Base-by-base conservation (phyloP, 1,284 basidiomycete genomes). In the Schizophyllum commune region DNA sequence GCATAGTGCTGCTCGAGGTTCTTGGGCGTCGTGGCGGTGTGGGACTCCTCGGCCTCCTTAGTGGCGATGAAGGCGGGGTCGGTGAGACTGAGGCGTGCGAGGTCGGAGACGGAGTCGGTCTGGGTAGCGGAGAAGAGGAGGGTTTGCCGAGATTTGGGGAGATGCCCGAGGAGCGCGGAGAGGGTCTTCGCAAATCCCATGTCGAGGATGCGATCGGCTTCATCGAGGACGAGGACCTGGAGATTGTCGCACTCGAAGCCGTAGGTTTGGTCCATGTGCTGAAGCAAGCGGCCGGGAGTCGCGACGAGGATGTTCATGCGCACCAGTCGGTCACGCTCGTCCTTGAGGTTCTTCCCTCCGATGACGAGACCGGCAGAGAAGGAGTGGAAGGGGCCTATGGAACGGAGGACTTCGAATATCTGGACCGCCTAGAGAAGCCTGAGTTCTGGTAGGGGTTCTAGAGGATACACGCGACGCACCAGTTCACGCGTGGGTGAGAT, bases 271-370 rank as follows among this genome's bases (percentile, higher is more conserved):
- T 99, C 97, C 88, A 99, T 92, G 73, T 99, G 97, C 71, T 99
- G 97, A 59, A 99, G 77, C 32, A 99, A 77, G 60, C 97, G 84
- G 17, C 96, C 97, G 0, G 96, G 96, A 1, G 97, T 98, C 1
- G 96, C 96, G 20, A 99, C 92, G 27, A 99, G 83, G 63, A 99
- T 97, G 71, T 99, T 99, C 95, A 99, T 98, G 57, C 92, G 83
- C 13, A 88, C 83, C 54, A 99, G 73, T 13, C 97, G 80, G 22
- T 95, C 94, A 60, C 88, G 81, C 72, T 99, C 97, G 67, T 96
- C 94, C 72, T 95, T 96, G 59, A 99, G 73, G 67, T 91, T 95
- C 80, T 98, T 99, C 56, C 96, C 96, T 20, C 96, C 96, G 60
- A 99, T 98, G 22, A 99, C 90, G 19, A 99, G 78, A 0, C 96